A percentile compares a stretch with the other conserved stretches of the same genome.
Evolutionary conservation across 2,329 filamentous ascomycete genomes (phyloP).

Genomic region (Verticillium nubilum): DNA sequence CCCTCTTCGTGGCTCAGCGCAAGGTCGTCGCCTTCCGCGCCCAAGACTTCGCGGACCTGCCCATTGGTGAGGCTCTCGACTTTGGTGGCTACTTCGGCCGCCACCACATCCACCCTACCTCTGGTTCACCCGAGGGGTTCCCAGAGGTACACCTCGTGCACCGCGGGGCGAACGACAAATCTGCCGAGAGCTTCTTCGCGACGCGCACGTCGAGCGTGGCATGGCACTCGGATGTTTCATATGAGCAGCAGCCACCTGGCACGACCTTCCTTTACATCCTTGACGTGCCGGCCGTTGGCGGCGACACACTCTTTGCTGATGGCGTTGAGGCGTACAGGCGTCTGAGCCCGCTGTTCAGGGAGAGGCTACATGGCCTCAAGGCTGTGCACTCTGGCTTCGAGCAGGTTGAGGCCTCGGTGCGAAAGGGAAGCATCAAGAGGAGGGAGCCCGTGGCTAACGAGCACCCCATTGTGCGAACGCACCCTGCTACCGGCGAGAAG

Average conservation of each 20-base stretch:
- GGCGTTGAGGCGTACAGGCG: slow-evolving; percentile 76
- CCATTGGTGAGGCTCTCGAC: slow-evolving; percentile 58
- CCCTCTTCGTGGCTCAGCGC: slow-evolving; percentile 58
- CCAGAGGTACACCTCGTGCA: slow-evolving; percentile 67
- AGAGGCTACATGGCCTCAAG: slow-evolving; percentile 68
- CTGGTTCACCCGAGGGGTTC: slow-evolving; percentile 58
- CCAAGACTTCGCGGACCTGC: slow-evolving; percentile 57
- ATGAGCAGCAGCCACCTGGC: slow-evolving; percentile 82
- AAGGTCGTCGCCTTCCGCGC: slow-evolving; percentile 66
- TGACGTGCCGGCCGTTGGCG: slow-evolving; percentile 74
- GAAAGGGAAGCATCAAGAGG: slow-evolving; percentile 63
- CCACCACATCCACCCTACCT: slow-evolving; percentile 69
- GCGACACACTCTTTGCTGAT: slow-evolving; percentile 80
- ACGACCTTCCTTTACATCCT: slow-evolving; percentile 86
- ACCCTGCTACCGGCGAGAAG: slow-evolving; percentile 33
- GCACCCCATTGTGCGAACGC: slow-evolving; percentile 42
- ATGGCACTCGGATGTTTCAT: slow-evolving; percentile 87
- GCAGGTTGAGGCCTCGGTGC: slow-evolving; percentile 66
- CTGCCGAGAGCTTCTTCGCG: slow-evolving; percentile 53
- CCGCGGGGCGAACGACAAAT: slow-evolving; percentile 47
- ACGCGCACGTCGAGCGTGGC: slow-evolving; percentile 74
- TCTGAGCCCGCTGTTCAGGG: slow-evolving; percentile 71
- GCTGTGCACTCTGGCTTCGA: slow-evolving; percentile 80
- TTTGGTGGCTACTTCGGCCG: slow-evolving; percentile 64
- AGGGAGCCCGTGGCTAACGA: slow-evolving; percentile 36